Evolutionary conservation across 805 yeast species (phyloP), one percentile per base, ranked within the genome.

Genomic region (Yueomyces sp.): DNA sequence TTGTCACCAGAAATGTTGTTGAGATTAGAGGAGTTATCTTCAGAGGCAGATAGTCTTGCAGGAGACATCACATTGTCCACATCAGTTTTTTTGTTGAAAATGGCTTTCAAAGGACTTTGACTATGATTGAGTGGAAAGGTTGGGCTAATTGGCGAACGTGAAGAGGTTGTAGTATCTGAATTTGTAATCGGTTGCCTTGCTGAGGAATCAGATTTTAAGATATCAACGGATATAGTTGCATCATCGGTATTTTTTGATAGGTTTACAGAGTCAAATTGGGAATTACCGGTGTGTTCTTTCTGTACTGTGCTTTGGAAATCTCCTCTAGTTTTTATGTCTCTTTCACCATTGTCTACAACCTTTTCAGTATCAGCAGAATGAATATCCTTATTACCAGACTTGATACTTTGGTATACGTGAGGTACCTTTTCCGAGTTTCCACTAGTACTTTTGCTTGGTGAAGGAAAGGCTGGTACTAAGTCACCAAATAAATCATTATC

Each of bases 401-500:
- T 6, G 33, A 30, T 30, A 30, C 9, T 6, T 6, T 6, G 9
- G 33, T 30, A 30, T 6, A 9, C 33, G 9, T 30, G 33, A 6
- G 33, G 33, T 6, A 30, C 9, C 33, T 30, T 30, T 19, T 19
- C 19, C 19, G 19, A 19, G 19, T 19, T 19, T 19, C 19, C 19
- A 19, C 19, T 19, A 19, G 19, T 19, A 19, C 19, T 19, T 19
- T 19, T 19, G 19, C 19, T 19, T 30, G 33, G 33, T 6, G 33
- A 9, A 6, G 38, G n/a, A 6, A 28, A 36, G 19, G 41, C 47
- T 4, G 46, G 41, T 29, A 43, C 42, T 28, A 55, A 49, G 30
- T 56, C 62, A 19, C 60, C 62, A 43, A 52, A 60, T 6, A 57
- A 45, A 37, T 60, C 65, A 38, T 52, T 55, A 36, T 58, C 52